Evolutionary conservation across 2,329 filamentous ascomycete species (phyloP).

Genomic region (Rutstroemia sp.): DNA sequence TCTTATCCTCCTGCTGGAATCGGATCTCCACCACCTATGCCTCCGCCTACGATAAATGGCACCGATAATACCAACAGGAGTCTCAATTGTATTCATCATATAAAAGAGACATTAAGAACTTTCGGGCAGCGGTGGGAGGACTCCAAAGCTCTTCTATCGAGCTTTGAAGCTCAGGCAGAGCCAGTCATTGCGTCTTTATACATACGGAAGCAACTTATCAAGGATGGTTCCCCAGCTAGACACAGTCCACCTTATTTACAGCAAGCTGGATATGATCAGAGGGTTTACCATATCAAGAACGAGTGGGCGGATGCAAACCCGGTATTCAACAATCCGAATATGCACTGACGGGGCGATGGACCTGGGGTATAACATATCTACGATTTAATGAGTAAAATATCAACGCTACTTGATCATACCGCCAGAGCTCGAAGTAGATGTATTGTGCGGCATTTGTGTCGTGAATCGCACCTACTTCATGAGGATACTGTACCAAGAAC

Average conservation of each 20-base stretch:
- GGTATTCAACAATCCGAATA: slow-evolving; percentile 12
- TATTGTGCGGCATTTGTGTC: background rate
- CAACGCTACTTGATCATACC: background rate
- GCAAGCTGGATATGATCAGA: slow-evolving; percentile 18
- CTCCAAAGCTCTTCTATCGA: slow-evolving; percentile 44
- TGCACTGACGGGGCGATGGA: slow-evolving; percentile 11
- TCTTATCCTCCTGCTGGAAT: slow-evolving; percentile 22
- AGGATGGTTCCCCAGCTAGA: slow-evolving; percentile 16
- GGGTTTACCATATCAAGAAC: slow-evolving; percentile 14
- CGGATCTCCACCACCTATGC: slow-evolving; percentile 45
- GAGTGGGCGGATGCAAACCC: slow-evolving; percentile 18
- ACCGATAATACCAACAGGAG: slow-evolving; percentile 49
- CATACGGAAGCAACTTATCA: slow-evolving; percentile 31
- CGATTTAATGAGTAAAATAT: background rate
- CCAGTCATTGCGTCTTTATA: slow-evolving; percentile 33
- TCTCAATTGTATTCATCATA: slow-evolving; percentile 46
- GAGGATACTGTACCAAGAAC: background rate
- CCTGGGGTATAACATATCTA: background rate
- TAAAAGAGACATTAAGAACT: slow-evolving; percentile 45
- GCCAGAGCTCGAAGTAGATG: background rate
- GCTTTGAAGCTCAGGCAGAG: slow-evolving; percentile 38
- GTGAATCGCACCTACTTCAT: background rate
- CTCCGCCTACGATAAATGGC: slow-evolving; percentile 34
- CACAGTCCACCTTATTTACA: slow-evolving; percentile 19
- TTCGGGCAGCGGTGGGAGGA: slow-evolving; percentile 55